These are phyloP conservation scores for Penstemon barbatus DNA, from an alignment of 257 asterid species.

Conservation along the genomic window DNA sequence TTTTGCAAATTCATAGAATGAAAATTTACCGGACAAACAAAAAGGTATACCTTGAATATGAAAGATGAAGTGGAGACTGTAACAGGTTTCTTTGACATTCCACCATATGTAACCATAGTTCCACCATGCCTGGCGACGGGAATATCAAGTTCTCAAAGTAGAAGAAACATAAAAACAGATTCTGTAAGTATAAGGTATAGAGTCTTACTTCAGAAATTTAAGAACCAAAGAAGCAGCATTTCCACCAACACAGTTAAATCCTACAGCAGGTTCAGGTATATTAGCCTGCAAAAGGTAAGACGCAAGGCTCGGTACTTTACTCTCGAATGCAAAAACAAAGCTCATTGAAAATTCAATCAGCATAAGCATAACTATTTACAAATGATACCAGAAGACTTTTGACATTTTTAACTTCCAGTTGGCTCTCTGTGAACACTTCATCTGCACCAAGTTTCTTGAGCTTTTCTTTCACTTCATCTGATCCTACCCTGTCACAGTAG, in stretches of 20 bases:
- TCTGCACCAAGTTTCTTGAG: constrained; percentile 83
- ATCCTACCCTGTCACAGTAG: constrained; percentile 65
- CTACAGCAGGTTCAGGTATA: constrained; percentile 79
- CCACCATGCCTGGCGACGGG: constrained; percentile 72
- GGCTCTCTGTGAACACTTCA: constrained; percentile 84
- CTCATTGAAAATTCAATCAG: background rate
- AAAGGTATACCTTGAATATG: constrained; percentile 72
- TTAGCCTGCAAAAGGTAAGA: constrained; percentile 47
- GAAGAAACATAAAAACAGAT: constrained; percentile 1
- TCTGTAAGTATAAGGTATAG: constrained; percentile 9
- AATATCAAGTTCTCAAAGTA: constrained; percentile 17
- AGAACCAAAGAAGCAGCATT: constrained; percentile 86
- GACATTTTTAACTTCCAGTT: constrained; percentile 73
- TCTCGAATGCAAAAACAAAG: constrained; percentile 7
- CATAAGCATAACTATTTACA: background rate
- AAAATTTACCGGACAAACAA: constrained; percentile 8
- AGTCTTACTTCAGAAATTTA: constrained; percentile 73
- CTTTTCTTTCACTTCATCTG: constrained; percentile 76
- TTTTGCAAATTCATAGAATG: background rate
- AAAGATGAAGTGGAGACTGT: constrained; percentile 80
- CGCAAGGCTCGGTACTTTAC: background rate
- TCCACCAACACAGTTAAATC: constrained; percentile 97
- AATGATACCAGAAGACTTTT: constrained; percentile 75
- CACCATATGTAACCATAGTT: constrained; percentile 97
- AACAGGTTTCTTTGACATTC: constrained; percentile 94